Percentiles rank a stretch among this genome's conserved stretches.
Conservation (phyloP, 495 filamentous ascomycete genomes). For the Oidiodendron maius region DNA sequence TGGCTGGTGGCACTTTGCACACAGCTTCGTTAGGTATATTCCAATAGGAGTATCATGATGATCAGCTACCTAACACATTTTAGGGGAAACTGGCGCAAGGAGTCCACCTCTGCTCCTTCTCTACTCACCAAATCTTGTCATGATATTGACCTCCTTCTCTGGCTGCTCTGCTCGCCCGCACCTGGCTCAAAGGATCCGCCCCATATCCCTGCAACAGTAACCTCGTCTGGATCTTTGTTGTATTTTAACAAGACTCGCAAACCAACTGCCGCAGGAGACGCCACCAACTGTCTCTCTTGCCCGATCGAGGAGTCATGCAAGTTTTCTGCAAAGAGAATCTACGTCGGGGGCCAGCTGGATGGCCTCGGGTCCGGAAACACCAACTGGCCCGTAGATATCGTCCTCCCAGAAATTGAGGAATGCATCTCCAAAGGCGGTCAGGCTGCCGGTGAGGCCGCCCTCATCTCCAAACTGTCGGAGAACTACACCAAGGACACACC, state of each 20-base stretch:
- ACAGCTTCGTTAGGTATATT: slow-evolving; percentile 75
- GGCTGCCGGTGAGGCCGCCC: slow-evolving; percentile 32
- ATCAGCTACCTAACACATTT: background rate
- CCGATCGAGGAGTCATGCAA: slow-evolving; percentile 64
- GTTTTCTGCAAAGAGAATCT: slow-evolving; percentile 80
- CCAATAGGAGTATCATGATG: background rate
- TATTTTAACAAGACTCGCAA: slow-evolving; percentile 72
- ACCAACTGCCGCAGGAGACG: slow-evolving; percentile 60
- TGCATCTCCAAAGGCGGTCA: slow-evolving; percentile 31
- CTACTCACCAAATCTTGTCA: slow-evolving; percentile 93
- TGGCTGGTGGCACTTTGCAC: slow-evolving; percentile 93
- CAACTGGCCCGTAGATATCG: slow-evolving; percentile 80
- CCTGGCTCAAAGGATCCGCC: slow-evolving; percentile 34
- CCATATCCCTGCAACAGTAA: slow-evolving; percentile 69
- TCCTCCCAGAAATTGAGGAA: slow-evolving; percentile 87
- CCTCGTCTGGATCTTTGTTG: slow-evolving; percentile 64
- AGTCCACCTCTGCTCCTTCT: slow-evolving; percentile 63
- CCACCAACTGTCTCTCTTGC: slow-evolving; percentile 88
- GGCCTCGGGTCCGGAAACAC: slow-evolving; percentile 49
- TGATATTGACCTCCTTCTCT: slow-evolving; percentile 86
- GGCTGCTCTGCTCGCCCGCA: slow-evolving; percentile 71
- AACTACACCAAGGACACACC: slow-evolving; percentile 58
- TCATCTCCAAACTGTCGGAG: slow-evolving; percentile 51
- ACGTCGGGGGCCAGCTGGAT: slow-evolving; percentile 44
- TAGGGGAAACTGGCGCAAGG: slow-evolving; percentile 87